A percentile compares a stretch with the other conserved stretches of the same genome.
These are phyloP conservation scores for Nicotiana rustica DNA, from an alignment of 305 asterid species.

Conservation along the genomic window DNA sequence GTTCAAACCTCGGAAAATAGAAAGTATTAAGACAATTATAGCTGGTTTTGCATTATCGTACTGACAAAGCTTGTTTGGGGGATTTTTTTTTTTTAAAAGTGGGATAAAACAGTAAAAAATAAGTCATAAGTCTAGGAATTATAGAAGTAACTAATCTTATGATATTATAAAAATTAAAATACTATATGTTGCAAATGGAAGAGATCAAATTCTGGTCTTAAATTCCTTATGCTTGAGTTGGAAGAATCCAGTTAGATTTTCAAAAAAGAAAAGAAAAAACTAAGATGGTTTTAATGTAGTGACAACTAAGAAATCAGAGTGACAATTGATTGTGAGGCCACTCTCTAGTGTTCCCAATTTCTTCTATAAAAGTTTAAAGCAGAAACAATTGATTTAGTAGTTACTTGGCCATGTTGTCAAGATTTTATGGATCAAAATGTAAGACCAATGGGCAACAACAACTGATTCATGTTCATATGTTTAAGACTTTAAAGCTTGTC, in stretches of 20 bases:
- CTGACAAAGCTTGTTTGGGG: no score
- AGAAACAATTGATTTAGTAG: not conserved
- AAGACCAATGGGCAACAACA: not conserved
- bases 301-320: not conserved
- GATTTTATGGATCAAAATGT: not conserved
- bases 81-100: no score
- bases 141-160: no score
- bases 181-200: no score
- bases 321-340: conserved; percentile 22
- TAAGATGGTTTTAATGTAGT: not conserved
- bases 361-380: not conserved
- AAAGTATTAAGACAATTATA: no score
- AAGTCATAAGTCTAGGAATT: no score
- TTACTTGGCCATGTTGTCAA: conserved; percentile 20
- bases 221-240: not conserved
- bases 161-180: no score
- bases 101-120: no score
- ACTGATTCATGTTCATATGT: not conserved
- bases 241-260: not conserved
- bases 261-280: not conserved
- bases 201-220: no score
- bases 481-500: not conserved
- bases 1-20: no score
- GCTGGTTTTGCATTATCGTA: no score
- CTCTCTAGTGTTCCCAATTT: conserved; percentile 23